phyloP scores from a whole-genome alignment of 768 basidiomycete species.

The Inosperma sp. region DNA sequence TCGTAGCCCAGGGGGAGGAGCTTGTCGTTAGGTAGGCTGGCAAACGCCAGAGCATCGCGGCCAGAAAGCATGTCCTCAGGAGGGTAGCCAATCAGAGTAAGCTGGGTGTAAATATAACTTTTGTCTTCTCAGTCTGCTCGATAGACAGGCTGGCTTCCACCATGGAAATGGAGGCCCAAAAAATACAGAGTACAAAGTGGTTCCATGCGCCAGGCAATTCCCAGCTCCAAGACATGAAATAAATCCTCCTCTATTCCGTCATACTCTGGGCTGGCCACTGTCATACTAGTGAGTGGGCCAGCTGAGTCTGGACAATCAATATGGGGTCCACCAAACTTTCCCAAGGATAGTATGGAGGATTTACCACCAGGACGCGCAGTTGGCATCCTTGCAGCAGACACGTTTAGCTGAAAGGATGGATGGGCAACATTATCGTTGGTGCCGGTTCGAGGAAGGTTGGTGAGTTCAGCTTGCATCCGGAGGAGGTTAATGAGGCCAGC shows the following conservation, averaged over 20 bases:
- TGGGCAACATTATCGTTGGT: not conserved
- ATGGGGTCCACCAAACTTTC: conserved; percentile 12
- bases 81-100: conserved; percentile 11
- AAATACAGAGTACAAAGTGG: conserved; percentile 10
- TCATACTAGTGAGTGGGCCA: conserved; percentile 3
- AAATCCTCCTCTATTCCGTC: conserved; percentile 11
- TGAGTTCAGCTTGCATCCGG: not conserved
- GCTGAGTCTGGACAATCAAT: conserved; percentile 8
- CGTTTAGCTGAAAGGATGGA: conserved; percentile 5
- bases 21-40: not conserved
- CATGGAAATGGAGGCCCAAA: conserved; percentile 12
- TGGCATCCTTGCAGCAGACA: not conserved
- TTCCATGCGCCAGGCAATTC: conserved; percentile 6
- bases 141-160: conserved; percentile 9
- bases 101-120: not conserved
- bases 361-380: not conserved
- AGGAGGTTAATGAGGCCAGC: not conserved
- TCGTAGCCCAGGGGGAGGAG: not conserved
- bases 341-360: not conserved
- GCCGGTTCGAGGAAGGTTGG: conserved; percentile 1
- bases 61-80: not conserved
- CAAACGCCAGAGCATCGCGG: conserved; percentile 3
- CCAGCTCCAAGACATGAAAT: conserved; percentile 13
- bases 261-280: conserved; percentile 2
- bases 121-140: not conserved